phyloP scores from a whole-genome alignment of 2,329 filamentous ascomycete species.

The Phoma herbarum region DNA sequence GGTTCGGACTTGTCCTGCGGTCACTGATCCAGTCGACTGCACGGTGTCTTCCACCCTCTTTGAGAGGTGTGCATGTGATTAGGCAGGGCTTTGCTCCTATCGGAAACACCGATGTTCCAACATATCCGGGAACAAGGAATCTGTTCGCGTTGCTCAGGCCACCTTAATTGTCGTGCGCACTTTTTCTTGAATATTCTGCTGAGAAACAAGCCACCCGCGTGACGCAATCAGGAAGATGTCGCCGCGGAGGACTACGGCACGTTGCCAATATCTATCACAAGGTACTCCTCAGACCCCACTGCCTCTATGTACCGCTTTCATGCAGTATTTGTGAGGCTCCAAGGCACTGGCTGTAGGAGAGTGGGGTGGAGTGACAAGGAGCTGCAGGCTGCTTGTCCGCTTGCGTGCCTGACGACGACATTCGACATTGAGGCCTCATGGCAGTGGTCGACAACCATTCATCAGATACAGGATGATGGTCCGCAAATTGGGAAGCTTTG shows the following conservation, averaged over 20 bases:
- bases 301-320: not conserved
- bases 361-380: not conserved
- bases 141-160: constrained; percentile 12
- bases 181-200: constrained; percentile 2
- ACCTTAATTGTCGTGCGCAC: constrained; percentile 5
- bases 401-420: not conserved
- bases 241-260: not conserved
- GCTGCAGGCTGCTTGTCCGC: not conserved
- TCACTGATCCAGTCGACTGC: not conserved
- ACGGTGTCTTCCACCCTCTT: not conserved
- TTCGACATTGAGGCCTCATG: not conserved
- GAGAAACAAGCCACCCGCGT: not conserved
- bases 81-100: constrained; percentile 8
- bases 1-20: not conserved
- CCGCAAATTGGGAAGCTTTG: not conserved
- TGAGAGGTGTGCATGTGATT: constrained; percentile 1
- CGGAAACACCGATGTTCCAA: constrained; percentile 7
- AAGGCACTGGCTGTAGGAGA: not conserved
- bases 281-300: not conserved
- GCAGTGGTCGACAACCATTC: not conserved
- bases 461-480: too few species aligned
- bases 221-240: not conserved
- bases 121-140: constrained; percentile 8
- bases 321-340: not conserved
- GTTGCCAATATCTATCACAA: not conserved